Base-by-base conservation (phyloP, 108 stramenopile species). In the Bacterosira constricta region DNA sequence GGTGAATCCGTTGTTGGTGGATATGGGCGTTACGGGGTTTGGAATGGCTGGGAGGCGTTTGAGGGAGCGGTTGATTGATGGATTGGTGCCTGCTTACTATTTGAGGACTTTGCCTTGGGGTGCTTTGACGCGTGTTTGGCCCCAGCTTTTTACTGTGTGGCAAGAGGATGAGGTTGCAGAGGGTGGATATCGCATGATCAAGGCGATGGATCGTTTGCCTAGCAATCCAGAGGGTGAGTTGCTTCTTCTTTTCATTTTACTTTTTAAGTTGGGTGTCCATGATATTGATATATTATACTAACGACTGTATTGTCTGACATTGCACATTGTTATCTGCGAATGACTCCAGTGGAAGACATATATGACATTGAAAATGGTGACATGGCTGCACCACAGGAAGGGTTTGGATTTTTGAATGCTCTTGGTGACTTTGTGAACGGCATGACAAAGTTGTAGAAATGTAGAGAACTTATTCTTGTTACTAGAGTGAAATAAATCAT, bases 1-100 rank as follows among this genome's bases (percentile, higher is more conserved):
- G 71, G 86, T 97, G 10, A 97, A 97, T 72, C 97, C 97, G n/a
- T 67, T 85, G 6, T 66, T 97, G 44, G 93, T 97, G 15, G 96
- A 97, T 81, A 96, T 96, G 95, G 97, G 94, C 45, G 92, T 93
- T 11, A 96, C 95, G 8, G 97, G 97, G 49, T 97, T 95, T 78
- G 97, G 97, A 39, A 87, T 96, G 92, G 95, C 94, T 12, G 97
- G 97, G 18, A 79, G 96, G 23, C 79, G 89, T 63, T 70, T 96
- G 47, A 78, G 94, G 9, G 95, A 97, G 69, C 86, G 94, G 26
- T 64, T 97, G 66, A 81, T 93, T 66, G 92, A 93, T 78, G 60
- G 53, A 10, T 77, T 93, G 63, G 50, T 73, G 20, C 65, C 83
- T 57, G 80, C 86, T 1, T 97, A 97, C 57, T 97, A 97, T 66